Percentiles rank a stretch among this genome's conserved stretches.
These are phyloP conservation scores for Sonneratia alba DNA, from an alignment of 345 rosid species.

Conservation along the genomic window DNA sequence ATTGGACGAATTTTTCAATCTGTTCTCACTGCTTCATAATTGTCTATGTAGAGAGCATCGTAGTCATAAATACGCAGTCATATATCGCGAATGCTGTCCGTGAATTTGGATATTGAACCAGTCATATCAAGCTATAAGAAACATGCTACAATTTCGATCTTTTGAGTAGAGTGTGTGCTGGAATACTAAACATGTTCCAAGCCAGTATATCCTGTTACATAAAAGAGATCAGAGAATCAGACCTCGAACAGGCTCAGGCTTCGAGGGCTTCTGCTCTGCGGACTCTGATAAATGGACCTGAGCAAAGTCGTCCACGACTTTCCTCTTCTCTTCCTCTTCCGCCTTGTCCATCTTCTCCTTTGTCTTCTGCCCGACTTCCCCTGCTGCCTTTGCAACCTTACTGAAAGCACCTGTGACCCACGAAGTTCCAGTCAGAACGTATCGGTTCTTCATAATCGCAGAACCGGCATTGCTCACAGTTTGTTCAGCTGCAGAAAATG, in stretches of 20 bases:
- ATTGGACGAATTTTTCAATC: too few species aligned
- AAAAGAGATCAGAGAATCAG: conserved; percentile 39
- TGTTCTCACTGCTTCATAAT: too few species aligned
- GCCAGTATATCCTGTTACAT: conserved; percentile 1
- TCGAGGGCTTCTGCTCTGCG: conserved; percentile 42
- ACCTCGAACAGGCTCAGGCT: conserved; percentile 47
- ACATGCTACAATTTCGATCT: neutral
- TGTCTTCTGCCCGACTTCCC: conserved; percentile 90
- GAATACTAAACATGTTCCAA: neutral
- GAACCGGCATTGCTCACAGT: conserved; percentile 78
- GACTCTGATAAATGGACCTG: conserved; percentile 77
- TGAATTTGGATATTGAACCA: neutral
- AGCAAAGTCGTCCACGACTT: conserved; percentile 80
- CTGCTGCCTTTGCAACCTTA: conserved; percentile 88
- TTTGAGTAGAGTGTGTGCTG: too few species aligned
- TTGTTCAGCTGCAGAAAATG: conserved; percentile 81
- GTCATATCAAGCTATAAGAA: neutral
- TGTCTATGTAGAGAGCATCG: too few species aligned
- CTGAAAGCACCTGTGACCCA: conserved; percentile 85
- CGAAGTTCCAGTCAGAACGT: conserved; percentile 61
- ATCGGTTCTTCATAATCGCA: conserved; percentile 90
- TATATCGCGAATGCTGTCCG: neutral
- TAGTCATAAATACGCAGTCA: neutral
- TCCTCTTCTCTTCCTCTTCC: conserved; percentile 75
- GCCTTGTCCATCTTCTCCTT: conserved; percentile 76